These are phyloP conservation scores for Scedosporium minutisporum DNA, from an alignment of 2,329 filamentous ascomycete species.

Conservation along the genomic window DNA sequence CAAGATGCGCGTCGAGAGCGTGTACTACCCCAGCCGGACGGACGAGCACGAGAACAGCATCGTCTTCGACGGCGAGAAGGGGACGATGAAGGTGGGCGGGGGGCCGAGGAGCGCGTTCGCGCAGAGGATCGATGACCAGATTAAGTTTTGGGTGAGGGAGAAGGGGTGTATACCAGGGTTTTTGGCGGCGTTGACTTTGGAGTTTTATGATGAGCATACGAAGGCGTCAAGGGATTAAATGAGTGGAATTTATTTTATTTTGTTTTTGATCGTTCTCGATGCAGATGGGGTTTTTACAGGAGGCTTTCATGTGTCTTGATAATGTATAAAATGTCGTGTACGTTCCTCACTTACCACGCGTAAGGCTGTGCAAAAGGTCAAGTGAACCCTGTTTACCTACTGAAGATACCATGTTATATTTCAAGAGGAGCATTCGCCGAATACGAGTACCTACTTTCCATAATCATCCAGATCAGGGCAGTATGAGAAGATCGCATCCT, in stretches of 20 bases:
- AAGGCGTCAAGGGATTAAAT: constrained; percentile 11
- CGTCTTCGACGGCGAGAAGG: constrained; percentile 85
- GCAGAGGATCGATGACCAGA: constrained; percentile 70
- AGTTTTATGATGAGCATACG: constrained; percentile 73
- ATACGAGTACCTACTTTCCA: too few relatives aligned
- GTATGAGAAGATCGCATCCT: too few relatives aligned
- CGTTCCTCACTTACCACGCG: too few relatives aligned
- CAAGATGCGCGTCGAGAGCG: constrained; percentile 81
- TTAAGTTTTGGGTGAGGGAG: constrained; percentile 93
- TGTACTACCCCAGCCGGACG: constrained; percentile 63
- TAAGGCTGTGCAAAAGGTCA: too few relatives aligned
- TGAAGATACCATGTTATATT: too few relatives aligned
- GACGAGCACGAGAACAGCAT: constrained; percentile 65
- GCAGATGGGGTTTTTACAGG: neutral
- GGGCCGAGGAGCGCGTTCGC: constrained; percentile 83
- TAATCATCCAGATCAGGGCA: too few relatives aligned
- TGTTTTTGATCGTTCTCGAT: neutral
- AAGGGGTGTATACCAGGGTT: constrained; percentile 91
- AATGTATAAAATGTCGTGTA: neutral
- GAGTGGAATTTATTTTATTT: too few relatives aligned
- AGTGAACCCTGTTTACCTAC: too few relatives aligned
- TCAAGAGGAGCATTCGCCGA: too few relatives aligned
- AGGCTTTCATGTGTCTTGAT: neutral
- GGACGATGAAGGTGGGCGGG: constrained; percentile 95
- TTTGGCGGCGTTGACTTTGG: constrained; percentile 78